These are phyloP conservation scores for Asterionellopsis glacialis DNA, from an alignment of 108 stramenopile genomes.

Conservation along the genomic window DNA sequence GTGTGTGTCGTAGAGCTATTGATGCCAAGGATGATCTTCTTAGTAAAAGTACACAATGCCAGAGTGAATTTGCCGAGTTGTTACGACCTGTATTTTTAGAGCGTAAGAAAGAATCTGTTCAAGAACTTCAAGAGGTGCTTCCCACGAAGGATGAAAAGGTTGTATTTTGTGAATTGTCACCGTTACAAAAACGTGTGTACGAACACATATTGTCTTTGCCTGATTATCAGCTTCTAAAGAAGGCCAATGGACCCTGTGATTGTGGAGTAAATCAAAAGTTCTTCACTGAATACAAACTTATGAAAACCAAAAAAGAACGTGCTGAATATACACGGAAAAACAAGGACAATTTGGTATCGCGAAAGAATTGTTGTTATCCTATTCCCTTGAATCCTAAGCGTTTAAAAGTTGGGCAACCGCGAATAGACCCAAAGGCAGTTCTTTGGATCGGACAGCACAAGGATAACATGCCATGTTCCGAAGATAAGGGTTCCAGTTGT, in stretches of 20 bases:
- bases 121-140: slow-evolving; percentile 40
- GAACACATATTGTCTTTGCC: slow-evolving; percentile 69
- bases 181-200: slow-evolving; percentile 73
- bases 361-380: slow-evolving; percentile 54
- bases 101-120: too few relatives aligned
- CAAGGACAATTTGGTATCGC: slow-evolving; percentile 35
- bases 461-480: neutral
- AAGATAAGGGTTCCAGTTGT: slow-evolving; percentile 21
- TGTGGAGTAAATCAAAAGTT: slow-evolving; percentile 75
- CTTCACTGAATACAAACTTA: slow-evolving; percentile 42
- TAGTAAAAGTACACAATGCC: too few relatives aligned
- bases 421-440: slow-evolving; percentile 60
- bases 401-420: slow-evolving; percentile 19
- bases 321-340: slow-evolving; percentile 62
- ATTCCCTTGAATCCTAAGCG: slow-evolving; percentile 47
- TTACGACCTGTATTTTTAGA: too few relatives aligned
- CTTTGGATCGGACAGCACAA: slow-evolving; percentile 53
- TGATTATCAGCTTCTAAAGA: slow-evolving; percentile 61
- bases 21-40: too few relatives aligned
- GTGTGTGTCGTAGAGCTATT: too few relatives aligned
- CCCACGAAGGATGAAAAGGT: slow-evolving; percentile 75
- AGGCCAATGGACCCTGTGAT: slow-evolving; percentile 67
- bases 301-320: slow-evolving; percentile 53
- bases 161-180: slow-evolving; percentile 72
- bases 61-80: too few relatives aligned